Percentiles rank a stretch among this genome's conserved stretches.
These are phyloP conservation scores for Ploettnerulaceae sp. DNA, from an alignment of 2,329 filamentous ascomycete species.

Conservation along the genomic window DNA sequence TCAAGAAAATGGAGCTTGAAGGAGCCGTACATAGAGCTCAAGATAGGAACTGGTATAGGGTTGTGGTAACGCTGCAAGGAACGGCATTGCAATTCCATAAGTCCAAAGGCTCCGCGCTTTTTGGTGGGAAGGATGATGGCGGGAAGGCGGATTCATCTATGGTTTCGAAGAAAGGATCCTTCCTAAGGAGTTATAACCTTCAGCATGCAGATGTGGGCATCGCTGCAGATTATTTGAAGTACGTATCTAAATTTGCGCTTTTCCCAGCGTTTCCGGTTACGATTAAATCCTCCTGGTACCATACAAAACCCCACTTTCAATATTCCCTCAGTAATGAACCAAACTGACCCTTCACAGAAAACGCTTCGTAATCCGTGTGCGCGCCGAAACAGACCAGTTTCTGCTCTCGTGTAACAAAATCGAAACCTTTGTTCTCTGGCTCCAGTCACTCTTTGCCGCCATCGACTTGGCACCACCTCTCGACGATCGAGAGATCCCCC, in stretches of 20 bases:
- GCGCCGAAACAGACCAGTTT: constrained; percentile 70
- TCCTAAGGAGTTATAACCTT: constrained; percentile 65
- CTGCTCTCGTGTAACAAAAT: constrained; percentile 62
- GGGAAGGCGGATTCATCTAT: constrained; percentile 47
- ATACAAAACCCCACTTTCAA: no score
- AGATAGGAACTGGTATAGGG: constrained; percentile 59
- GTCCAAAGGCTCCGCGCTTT: constrained; percentile 54
- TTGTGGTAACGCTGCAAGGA: constrained; percentile 60
- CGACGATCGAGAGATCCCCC: constrained; percentile 63
- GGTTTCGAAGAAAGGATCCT: constrained; percentile 48
- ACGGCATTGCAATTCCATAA: constrained; percentile 64
- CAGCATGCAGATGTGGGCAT: constrained; percentile 72
- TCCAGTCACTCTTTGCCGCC: constrained; percentile 65
- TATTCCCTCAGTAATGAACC: neutral
- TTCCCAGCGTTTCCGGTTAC: neutral
- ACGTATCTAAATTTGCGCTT: constrained; percentile 35
- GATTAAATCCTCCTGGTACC: neutral
- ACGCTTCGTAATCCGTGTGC: constrained; percentile 64
- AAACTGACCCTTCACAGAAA: constrained; percentile 21
- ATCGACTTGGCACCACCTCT: constrained; percentile 67
- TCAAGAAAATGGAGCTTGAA: constrained; percentile 62
- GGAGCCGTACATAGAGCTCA: constrained; percentile 58
- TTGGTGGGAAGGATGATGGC: constrained; percentile 43
- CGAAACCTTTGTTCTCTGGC: constrained; percentile 62
- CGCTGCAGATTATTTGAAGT: constrained; percentile 68